Percentiles rank a stretch among this genome's conserved stretches.
Evolutionary conservation across 257 asterid genomes (phyloP).

Genomic region (Orobanche coerulescens): DNA sequence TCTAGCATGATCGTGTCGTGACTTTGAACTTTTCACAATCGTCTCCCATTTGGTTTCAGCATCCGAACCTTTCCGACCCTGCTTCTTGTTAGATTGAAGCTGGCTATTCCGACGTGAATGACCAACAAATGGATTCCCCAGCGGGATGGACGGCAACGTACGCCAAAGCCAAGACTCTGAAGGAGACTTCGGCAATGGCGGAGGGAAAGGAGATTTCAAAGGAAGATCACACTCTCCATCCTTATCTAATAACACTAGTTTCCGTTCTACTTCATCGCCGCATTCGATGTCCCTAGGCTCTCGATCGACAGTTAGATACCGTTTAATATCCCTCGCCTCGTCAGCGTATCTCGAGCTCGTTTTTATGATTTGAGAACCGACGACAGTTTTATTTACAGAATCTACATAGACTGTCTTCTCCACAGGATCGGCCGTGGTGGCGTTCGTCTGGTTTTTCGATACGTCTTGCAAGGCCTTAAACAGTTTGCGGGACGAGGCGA

Average conservation of each 20-base stretch:
- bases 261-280: constrained; percentile 23
- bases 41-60: constrained; percentile 72
- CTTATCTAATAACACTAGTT: constrained; percentile 10
- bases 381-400: constrained; percentile 25
- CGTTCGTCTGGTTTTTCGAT: constrained; percentile 35
- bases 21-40: constrained; percentile 61
- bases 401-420: constrained; percentile 45
- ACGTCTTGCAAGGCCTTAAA: constrained; percentile 51
- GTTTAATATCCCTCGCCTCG: constrained; percentile 18
- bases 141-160: constrained; percentile 51
- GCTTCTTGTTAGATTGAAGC: constrained; percentile 34
- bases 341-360: constrained; percentile 23
- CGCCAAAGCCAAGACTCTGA: constrained; percentile 98
- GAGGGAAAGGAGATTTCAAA: constrained; percentile 52
- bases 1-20: constrained; percentile 41
- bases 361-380: neutral
- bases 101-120: constrained; percentile 37
- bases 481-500: constrained; percentile 44
- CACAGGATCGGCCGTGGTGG: constrained; percentile 24
- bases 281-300: constrained; percentile 15
- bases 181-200: constrained; percentile 97
- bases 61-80: constrained; percentile 32
- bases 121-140: constrained; percentile 56
- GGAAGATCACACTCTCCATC: constrained; percentile 21
- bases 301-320: constrained; percentile 16